A percentile compares a stretch with the other conserved stretches of the same genome.
phyloP scores from a whole-genome alignment of 2,329 filamentous ascomycete genomes.

The Talaromyces sp. region DNA sequence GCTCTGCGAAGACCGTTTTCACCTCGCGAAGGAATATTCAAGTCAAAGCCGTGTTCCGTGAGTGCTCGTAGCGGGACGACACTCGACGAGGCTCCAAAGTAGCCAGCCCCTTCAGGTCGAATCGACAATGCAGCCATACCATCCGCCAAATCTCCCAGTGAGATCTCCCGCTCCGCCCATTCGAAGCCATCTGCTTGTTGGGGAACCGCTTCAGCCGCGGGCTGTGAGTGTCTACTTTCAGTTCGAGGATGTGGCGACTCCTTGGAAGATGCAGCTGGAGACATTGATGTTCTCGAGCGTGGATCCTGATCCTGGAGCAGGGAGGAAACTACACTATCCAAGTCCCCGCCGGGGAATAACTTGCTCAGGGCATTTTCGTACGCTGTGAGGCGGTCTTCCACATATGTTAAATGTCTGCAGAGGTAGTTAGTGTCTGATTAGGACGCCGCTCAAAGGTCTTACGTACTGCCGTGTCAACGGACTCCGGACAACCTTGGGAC shows the following conservation, averaged over 20 bases:
- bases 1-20: slow-evolving; percentile 21
- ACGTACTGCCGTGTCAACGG: slow-evolving; percentile 40
- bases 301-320: slow-evolving; percentile 33
- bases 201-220: slow-evolving; percentile 41
- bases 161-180: slow-evolving; percentile 42
- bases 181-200: slow-evolving; percentile 49
- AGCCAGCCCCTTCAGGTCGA: slow-evolving; percentile 35
- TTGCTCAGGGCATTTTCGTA: slow-evolving; percentile 36
- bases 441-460: neutral
- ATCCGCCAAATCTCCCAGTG: slow-evolving; percentile 34
- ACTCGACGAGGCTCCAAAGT: slow-evolving; percentile 38
- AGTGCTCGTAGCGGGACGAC: slow-evolving; percentile 36
- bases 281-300: slow-evolving; percentile 24
- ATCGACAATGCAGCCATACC: slow-evolving; percentile 40
- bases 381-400: slow-evolving; percentile 35
- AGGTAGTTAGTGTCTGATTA: neutral
- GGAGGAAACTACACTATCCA: slow-evolving; percentile 35
- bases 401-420: slow-evolving; percentile 34
- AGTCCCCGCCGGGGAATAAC: slow-evolving; percentile 35
- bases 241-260: slow-evolving; percentile 33
- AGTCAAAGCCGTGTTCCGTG: slow-evolving; percentile 35
- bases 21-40: slow-evolving; percentile 30
- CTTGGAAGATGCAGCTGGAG: slow-evolving; percentile 34
- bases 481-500: slow-evolving; percentile 37
- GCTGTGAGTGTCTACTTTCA: slow-evolving; percentile 30